Evolutionary conservation across 1,139 yeast genomes (phyloP).

Genomic region (Lizanozyma gosingica): DNA sequence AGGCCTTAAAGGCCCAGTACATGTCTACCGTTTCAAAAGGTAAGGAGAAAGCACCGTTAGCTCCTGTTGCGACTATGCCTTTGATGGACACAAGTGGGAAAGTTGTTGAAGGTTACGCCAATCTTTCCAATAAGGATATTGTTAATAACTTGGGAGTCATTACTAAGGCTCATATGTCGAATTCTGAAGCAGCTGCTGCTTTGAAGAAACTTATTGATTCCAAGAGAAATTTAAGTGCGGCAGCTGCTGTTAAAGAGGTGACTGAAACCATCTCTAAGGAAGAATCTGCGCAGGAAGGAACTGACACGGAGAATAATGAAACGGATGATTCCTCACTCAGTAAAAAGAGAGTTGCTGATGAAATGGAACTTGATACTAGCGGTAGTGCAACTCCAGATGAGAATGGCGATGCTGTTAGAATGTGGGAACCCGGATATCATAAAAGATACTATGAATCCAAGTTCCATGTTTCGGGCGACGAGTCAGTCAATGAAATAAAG

Average conservation of each 20-base stretch:
- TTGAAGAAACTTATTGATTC: slow-evolving; percentile 39
- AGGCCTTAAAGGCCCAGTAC: slow-evolving; percentile 24
- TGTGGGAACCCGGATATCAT: slow-evolving; percentile 85
- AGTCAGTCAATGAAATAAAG: slow-evolving; percentile 48
- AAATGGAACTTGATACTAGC: slow-evolving; percentile 7
- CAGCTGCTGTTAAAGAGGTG: slow-evolving; percentile 25
- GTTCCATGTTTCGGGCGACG: slow-evolving; percentile 48
- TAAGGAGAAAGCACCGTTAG: slow-evolving; percentile 68
- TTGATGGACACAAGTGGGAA: slow-evolving; percentile 65
- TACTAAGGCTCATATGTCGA: slow-evolving; percentile 71
- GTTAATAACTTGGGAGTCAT: slow-evolving; percentile 58
- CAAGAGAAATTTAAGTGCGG: slow-evolving; percentile 28
- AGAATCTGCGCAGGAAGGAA: slow-evolving; percentile 12
- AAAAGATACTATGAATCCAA: slow-evolving; percentile 74
- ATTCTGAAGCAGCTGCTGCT: slow-evolving; percentile 61
- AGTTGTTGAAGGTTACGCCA: slow-evolving; percentile 52
- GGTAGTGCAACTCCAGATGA: slow-evolving; percentile 10
- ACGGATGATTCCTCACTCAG: slow-evolving; percentile 12
- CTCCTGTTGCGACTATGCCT: slow-evolving; percentile 69
- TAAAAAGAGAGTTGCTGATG: slow-evolving; percentile 12
- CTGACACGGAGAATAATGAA: slow-evolving; percentile 10
- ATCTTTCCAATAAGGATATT: slow-evolving; percentile 63
- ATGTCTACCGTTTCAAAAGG: slow-evolving; percentile 43
- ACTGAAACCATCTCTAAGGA: slow-evolving; percentile 5
- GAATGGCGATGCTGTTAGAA: slow-evolving; percentile 51